These are phyloP conservation scores for Avena atlantica DNA, from an alignment of 176 grass and related monocot genomes.

Conservation along the genomic window DNA sequence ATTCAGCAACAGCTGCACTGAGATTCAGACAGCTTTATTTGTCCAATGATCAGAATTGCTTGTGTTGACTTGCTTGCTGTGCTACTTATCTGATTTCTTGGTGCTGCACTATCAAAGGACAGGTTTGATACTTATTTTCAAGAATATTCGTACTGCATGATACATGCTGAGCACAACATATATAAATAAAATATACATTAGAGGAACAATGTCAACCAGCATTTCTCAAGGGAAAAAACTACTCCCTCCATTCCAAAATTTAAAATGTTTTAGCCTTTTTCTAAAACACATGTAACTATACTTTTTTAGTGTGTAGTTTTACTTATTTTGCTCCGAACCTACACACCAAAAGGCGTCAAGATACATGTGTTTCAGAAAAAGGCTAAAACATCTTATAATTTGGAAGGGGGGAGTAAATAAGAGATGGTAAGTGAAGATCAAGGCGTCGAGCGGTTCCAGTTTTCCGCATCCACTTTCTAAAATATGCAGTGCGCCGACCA, in stretches of 20 bases:
- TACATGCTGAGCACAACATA: conserved; percentile 22
- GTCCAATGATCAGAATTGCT: conserved; percentile 40
- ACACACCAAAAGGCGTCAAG: too few relatives aligned
- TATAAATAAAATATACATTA: not conserved
- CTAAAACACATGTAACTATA: too few relatives aligned
- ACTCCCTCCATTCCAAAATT: too few relatives aligned
- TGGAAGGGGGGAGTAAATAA: not conserved
- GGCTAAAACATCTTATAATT: too few relatives aligned
- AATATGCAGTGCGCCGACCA: conserved; percentile 35
- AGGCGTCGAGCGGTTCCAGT: conserved; percentile 27
- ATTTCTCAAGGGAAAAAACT: not conserved
- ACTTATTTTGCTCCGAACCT: too few relatives aligned
- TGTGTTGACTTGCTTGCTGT: conserved; percentile 49
- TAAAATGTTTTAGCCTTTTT: too few relatives aligned
- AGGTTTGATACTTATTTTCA: conserved; percentile 7
- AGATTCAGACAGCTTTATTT: not conserved
- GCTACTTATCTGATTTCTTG: conserved; percentile 18
- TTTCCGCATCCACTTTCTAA: conserved; percentile 41
- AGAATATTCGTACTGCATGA: not conserved
- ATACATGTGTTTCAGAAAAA: too few relatives aligned
- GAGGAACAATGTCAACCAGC: conserved; percentile 13
- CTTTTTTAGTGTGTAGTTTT: too few relatives aligned
- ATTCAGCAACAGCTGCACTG: conserved; percentile 37
- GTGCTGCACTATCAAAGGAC: conserved; percentile 38
- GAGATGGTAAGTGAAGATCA: not conserved